A percentile compares a stretch with the other conserved stretches of the same genome.
These are phyloP conservation scores for Pseudoscleropodium purum DNA, from an alignment of 225 moss, liverwort and hornwort species.

Conservation along the genomic window DNA sequence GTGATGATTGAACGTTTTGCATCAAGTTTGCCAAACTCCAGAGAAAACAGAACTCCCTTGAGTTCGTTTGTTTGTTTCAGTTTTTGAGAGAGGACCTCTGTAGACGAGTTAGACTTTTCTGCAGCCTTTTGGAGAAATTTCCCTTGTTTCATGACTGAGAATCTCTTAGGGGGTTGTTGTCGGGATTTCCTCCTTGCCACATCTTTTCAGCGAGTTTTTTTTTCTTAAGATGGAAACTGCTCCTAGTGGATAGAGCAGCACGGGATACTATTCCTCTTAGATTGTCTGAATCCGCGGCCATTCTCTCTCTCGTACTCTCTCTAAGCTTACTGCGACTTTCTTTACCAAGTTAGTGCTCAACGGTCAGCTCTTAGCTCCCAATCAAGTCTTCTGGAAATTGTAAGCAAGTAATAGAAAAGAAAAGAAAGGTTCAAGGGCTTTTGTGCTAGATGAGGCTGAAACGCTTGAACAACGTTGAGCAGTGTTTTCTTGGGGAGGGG, in stretches of 20 bases:
- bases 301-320: background rate
- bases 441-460: background rate
- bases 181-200: background rate
- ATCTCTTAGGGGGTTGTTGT: background rate
- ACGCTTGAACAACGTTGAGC: background rate
- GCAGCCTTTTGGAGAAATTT: background rate
- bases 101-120: background rate
- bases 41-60: background rate
- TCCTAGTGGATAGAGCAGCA: background rate
- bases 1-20: background rate
- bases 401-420: background rate
- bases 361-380: background rate
- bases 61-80: background rate
- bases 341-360: background rate
- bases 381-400: background rate
- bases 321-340: background rate
- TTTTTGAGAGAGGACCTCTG: background rate
- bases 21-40: background rate
- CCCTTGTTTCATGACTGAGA: too few relatives aligned
- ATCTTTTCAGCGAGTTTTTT: background rate
- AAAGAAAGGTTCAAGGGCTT: background rate
- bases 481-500: background rate
- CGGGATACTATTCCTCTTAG: background rate
- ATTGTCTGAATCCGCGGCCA: background rate
- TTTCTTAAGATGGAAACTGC: background rate